Base-by-base conservation (phyloP, 768 basidiomycete genomes). In the Hirschioporus abietinus region DNA sequence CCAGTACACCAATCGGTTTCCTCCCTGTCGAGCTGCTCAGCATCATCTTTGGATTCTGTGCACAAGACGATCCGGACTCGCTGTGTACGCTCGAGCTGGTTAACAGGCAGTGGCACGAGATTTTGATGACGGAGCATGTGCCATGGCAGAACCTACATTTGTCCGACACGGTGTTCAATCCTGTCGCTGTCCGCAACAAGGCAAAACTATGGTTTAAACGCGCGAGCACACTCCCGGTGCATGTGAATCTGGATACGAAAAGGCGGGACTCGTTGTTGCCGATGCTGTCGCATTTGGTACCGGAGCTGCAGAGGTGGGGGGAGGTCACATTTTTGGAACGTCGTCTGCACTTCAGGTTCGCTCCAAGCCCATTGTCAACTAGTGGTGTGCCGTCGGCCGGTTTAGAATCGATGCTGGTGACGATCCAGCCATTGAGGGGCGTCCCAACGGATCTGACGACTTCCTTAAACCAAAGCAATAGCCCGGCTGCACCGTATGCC, bases 1-100 rank as follows among this genome's bases (percentile, higher is more conserved):
- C 42, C 42, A 52, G 42, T 10, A 20, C 20, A 20, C 42, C 42
- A 5, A 75, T 82, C 20, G 64, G 70, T 9, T 65, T 64, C 35
- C 76, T 91, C 18, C 90, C 90, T 0, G 76, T 83, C 12, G 90
- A 92, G 66, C 73, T 92, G 15, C 80, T 91, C 27, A 79, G 84
- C 68, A 84, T 88, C 66, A 84, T 89, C 60, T 91, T 91, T 74
- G 73, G 70, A 8, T 68, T 74, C 3, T 79, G 77, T 58, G 80
- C 68, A 18, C 69, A 67, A 18, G 42, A 52, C 42, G 42, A 52
- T 20, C 42, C 42, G 20, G 42, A 52, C 42, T 52, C 42, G 42
- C 42, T 52, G 42, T 52, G 42, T 20, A 3, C 12, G 42, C 42
- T 52, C 42, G 42, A 52, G 12, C 42, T 52, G 42, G 42, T 52